Evolutionary conservation across 257 asterid genomes (phyloP).

Genomic region (Plantago elongata): DNA sequence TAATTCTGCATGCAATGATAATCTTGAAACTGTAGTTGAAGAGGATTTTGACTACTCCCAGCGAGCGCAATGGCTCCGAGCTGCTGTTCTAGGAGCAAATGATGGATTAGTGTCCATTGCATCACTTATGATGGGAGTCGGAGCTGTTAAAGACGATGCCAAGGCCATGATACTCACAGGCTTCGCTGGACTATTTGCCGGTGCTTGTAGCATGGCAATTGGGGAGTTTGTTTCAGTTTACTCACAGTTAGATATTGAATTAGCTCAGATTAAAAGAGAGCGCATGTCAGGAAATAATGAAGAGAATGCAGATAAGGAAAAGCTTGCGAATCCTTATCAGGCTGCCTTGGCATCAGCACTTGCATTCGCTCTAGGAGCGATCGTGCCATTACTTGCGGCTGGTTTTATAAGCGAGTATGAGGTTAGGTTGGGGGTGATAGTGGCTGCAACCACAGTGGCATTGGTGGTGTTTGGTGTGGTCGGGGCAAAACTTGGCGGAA

Average conservation of each 20-base stretch:
- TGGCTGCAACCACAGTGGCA: constrained; percentile 45
- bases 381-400: constrained; percentile 59
- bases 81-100: constrained; percentile 65
- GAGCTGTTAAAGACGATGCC: constrained; percentile 48
- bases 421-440: constrained; percentile 44
- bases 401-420: constrained; percentile 42
- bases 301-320: constrained; percentile 22
- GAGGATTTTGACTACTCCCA: constrained; percentile 44
- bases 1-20: constrained; percentile 10
- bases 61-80: constrained; percentile 76
- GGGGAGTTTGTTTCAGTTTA: constrained; percentile 71
- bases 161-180: constrained; percentile 57
- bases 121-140: constrained; percentile 67
- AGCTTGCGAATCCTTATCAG: constrained; percentile 54
- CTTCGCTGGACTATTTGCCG: constrained; percentile 60
- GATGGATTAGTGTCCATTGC: constrained; percentile 68
- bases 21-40: constrained; percentile 21
- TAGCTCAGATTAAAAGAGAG: constrained; percentile 54
- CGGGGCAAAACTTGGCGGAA: constrained; percentile 58
- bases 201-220: constrained; percentile 82
- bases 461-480: constrained; percentile 46
- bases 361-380: constrained; percentile 58
- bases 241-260: constrained; percentile 61
- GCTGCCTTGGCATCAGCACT: constrained; percentile 65
- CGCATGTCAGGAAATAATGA: background rate